Conservation (phyloP, 2,329 filamentous ascomycete species). For the Penicillium sp. region DNA sequence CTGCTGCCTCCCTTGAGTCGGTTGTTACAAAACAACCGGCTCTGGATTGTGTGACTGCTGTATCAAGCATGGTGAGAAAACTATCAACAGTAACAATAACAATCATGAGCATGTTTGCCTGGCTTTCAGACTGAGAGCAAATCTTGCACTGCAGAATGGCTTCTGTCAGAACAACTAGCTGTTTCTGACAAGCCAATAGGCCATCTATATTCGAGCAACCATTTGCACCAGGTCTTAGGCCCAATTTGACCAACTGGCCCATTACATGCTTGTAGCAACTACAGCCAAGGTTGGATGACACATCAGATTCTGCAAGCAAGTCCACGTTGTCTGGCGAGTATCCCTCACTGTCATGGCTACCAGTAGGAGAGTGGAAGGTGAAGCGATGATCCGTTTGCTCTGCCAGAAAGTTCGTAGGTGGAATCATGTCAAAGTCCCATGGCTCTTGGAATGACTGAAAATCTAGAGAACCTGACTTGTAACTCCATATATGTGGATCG, state of each 20-base stretch:
- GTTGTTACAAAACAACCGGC: constrained; percentile 14
- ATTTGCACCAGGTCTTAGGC: constrained; percentile 12
- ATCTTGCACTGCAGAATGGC: constrained; percentile 35
- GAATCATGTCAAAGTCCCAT: constrained; percentile 6
- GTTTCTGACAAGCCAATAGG: constrained; percentile 33
- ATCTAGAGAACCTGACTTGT: background rate
- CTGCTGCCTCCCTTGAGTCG: background rate
- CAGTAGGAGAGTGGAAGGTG: constrained; percentile 11
- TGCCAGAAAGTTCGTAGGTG: constrained; percentile 2
- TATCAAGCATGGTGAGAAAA: constrained; percentile 32
- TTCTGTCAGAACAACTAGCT: constrained; percentile 34
- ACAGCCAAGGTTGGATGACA: constrained; percentile 13
- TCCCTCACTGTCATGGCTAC: constrained; percentile 10
- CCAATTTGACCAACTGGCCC: constrained; percentile 29
- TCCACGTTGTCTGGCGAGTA: constrained; percentile 9
- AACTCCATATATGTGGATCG: constrained; percentile 4
- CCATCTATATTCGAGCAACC: constrained; percentile 32
- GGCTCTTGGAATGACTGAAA: background rate
- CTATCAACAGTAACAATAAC: constrained; percentile 38
- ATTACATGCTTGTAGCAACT: constrained; percentile 32
- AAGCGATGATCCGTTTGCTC: background rate
- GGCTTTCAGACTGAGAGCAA: constrained; percentile 30
- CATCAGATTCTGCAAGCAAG: background rate
- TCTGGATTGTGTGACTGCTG: constrained; percentile 22
- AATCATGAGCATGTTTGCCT: constrained; percentile 35